Evolutionary conservation across 208 protist species (phyloP), one percentile per base, ranked within the genome.

Genomic region (Crithidia bombi): DNA sequence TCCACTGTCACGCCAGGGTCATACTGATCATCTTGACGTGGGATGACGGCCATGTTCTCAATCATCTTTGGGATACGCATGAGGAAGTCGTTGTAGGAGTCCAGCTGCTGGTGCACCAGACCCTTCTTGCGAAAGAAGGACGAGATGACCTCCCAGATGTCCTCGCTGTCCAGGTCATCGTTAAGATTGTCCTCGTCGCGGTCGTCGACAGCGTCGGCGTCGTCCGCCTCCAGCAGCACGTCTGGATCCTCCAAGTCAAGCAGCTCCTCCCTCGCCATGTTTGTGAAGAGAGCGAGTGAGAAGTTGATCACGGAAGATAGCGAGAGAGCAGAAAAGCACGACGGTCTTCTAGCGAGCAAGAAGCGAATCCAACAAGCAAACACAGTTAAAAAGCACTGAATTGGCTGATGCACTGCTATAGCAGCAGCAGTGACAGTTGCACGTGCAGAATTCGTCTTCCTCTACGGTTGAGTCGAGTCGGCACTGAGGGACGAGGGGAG

Each of bases 61-160:
- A 90, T 82, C 90, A 93, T 95, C 62, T 83, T 83, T 0, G 90
- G 85, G 58, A 93, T 93, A 66, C 89, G 91, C 67, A 91, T 80
- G 51, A 96, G 79, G 69, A 99, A 99, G 54, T 98, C 87, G 79
- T 99, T 98, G 85, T 99, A 99, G 26, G 98, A 99, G 75, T 99
- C 98, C 7, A 99, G 85, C 90, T 99, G 99, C 87, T 99, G 99
- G 66, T 97, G 93, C 32, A 99, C 98, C 7, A 99, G 92, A 19
- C 97, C 97, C 80, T 99, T 99, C 65, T 98, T 89, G 14, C 97
- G 81, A 69, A 99, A 99, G 73, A 98, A 99, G n/a, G 97, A 90
- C 5, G 78, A 91, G 64, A 99, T 99, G 52, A 99, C 90, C 47
- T 89, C 76, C 98, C 98, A 99, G 39, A 96, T 91, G 64, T 99